Conservation (phyloP, 495 filamentous ascomycete genomes). For the Astrothelium macrocarpum region DNA sequence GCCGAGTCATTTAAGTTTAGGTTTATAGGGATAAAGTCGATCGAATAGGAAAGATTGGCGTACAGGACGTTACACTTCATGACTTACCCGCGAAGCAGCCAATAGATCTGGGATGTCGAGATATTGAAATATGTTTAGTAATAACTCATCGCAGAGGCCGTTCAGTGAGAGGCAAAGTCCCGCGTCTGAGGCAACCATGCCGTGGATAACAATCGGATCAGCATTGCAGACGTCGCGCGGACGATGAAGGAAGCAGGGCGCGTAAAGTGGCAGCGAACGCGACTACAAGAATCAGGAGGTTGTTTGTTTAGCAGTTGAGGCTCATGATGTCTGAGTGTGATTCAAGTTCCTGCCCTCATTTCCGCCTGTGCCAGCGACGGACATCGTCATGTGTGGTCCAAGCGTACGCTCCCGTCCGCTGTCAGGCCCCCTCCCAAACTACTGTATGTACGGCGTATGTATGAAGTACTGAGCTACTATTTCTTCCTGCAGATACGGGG, state of each 20-base stretch:
- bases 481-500: too few relatives aligned
- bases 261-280: background rate
- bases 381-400: conserved; percentile 2
- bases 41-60: background rate
- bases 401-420: background rate
- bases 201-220: background rate
- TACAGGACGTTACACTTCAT: background rate
- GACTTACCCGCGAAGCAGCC: conserved; percentile 4
- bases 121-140: conserved; percentile 63
- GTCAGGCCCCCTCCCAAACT: too few relatives aligned
- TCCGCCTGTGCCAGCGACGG: background rate
- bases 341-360: background rate
- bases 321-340: background rate
- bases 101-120: conserved; percentile 38
- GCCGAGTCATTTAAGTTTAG: too few relatives aligned
- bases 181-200: background rate
- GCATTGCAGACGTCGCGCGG: background rate
- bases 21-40: background rate
- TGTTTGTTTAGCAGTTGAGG: background rate
- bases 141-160: conserved; percentile 44
- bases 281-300: background rate
- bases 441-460: too few relatives aligned
- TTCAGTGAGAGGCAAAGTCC: conserved; percentile 2
- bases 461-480: too few relatives aligned
- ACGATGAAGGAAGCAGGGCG: background rate